A percentile compares a stretch with the other conserved stretches of the same genome.
Evolutionary conservation across 768 basidiomycete genomes (phyloP).

Genomic region (Rhodosporidiobolus odoratus): DNA sequence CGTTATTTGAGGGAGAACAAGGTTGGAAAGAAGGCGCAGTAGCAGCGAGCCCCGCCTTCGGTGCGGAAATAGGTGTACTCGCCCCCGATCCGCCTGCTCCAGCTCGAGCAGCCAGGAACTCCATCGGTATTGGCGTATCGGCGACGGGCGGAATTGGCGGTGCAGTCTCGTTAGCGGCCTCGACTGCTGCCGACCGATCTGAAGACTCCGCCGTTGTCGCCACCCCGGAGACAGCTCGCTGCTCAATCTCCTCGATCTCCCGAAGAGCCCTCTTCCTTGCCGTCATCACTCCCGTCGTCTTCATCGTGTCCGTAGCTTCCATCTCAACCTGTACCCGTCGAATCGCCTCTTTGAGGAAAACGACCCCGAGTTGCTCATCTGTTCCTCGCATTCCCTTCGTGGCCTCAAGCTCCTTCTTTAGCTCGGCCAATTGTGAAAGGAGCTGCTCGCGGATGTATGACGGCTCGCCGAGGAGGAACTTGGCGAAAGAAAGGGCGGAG

Average conservation of each 20-base stretch:
- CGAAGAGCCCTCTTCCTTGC: slow-evolving; percentile 40
- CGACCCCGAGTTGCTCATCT: no score
- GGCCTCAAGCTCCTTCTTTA: slow-evolving; percentile 70
- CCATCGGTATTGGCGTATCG: slow-evolving; percentile 14
- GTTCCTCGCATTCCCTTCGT: no score
- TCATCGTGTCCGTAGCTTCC: no score
- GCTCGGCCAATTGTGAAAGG: slow-evolving; percentile 63
- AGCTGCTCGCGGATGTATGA: slow-evolving; percentile 72
- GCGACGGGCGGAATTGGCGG: background rate
- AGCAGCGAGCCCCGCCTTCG: background rate
- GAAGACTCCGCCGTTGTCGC: background rate
- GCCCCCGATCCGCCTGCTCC: no score
- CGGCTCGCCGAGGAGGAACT: slow-evolving; percentile 95
- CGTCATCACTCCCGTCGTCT: slow-evolving; percentile 24
- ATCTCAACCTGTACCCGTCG: no score
- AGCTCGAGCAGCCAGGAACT: slow-evolving; percentile 14
- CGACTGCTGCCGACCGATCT: background rate
- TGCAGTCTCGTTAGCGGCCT: no score
- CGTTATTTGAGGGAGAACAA: background rate
- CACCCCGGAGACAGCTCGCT: slow-evolving; percentile 9
- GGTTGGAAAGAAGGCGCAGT: background rate
- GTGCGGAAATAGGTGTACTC: background rate
- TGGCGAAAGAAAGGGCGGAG: slow-evolving; percentile 76
- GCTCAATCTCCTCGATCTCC: slow-evolving; percentile 6
- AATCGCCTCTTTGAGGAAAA: no score